Percentiles rank a stretch among this genome's conserved stretches.
phyloP scores from a whole-genome alignment of 2,329 filamentous ascomycete species.

The Fusarium aywerte region DNA sequence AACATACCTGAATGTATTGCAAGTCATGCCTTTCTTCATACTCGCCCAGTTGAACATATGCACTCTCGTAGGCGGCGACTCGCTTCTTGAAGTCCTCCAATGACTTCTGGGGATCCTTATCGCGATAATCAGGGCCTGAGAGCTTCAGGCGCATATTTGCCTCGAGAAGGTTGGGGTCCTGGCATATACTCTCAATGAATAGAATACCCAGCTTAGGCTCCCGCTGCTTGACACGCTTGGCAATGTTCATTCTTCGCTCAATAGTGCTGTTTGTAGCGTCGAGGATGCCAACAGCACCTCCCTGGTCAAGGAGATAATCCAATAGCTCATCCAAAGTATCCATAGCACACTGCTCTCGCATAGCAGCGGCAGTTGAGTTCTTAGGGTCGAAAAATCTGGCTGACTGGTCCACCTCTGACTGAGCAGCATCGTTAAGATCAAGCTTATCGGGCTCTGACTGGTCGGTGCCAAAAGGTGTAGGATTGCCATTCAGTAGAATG shows the following conservation, averaged over 20 bases:
- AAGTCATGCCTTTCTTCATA: constrained; percentile 91
- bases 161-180: constrained; percentile 85
- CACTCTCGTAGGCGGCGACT: constrained; percentile 92
- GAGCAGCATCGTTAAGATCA: constrained; percentile 49
- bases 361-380: constrained; percentile 81
- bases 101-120: constrained; percentile 87
- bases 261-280: constrained; percentile 98
- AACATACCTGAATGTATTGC: constrained; percentile 83
- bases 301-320: constrained; percentile 84
- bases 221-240: constrained; percentile 81
- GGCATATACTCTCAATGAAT: constrained; percentile 94
- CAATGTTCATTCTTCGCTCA: constrained; percentile 82
- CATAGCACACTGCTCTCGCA: constrained; percentile 91
- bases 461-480: constrained; percentile 50
- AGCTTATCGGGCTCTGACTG: constrained; percentile 54
- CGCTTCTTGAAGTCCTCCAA: constrained; percentile 92
- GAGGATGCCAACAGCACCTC: constrained; percentile 91
- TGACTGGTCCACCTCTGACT: constrained; percentile 79
- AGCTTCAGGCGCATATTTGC: constrained; percentile 98
- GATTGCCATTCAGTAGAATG: constrained; percentile 67
- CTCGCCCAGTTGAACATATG: constrained; percentile 88
- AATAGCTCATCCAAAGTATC: constrained; percentile 92
- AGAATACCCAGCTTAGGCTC: constrained; percentile 91
- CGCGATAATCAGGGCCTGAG: constrained; percentile 93
- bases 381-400: constrained; percentile 93